These are phyloP conservation scores for Beta vulgaris DNA, from an alignment of 148 eudicot species.

Conservation along the genomic window DNA sequence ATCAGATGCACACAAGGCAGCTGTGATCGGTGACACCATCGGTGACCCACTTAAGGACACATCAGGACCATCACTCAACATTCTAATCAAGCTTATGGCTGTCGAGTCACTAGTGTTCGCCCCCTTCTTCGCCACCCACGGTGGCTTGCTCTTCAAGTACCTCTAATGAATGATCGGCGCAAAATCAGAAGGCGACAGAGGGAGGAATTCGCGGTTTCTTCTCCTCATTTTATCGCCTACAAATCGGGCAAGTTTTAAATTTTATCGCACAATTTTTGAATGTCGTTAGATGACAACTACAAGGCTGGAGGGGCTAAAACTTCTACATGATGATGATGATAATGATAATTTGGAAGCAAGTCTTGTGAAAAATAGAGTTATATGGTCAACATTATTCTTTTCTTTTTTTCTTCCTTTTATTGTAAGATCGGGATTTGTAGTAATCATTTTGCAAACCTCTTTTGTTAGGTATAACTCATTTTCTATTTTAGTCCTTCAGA, in stretches of 20 bases:
- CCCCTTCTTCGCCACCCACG: slow-evolving; percentile 92
- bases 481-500: slow-evolving; percentile 10
- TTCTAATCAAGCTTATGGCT: slow-evolving; percentile 94
- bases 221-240: slow-evolving; percentile 19
- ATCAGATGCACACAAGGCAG: slow-evolving; percentile 87
- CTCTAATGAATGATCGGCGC: slow-evolving; percentile 27
- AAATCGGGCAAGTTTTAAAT: slow-evolving; percentile 17
- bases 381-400: slow-evolving; percentile 29
- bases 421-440: slow-evolving; percentile 13
- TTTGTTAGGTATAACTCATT: slow-evolving; percentile 10
- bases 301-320: slow-evolving; percentile 21
- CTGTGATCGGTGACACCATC: slow-evolving; percentile 86
- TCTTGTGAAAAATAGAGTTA: slow-evolving; percentile 18
- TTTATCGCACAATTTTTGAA: slow-evolving; percentile 34
- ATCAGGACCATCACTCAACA: slow-evolving; percentile 90
- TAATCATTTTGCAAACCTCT: slow-evolving; percentile 15
- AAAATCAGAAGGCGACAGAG: slow-evolving; percentile 1
- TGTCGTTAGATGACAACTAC: slow-evolving; percentile 8
- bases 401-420: not conserved
- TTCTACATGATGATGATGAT: slow-evolving; percentile 11
- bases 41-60: slow-evolving; percentile 98
- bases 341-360: slow-evolving; percentile 28
- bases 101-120: slow-evolving; percentile 94
- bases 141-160: slow-evolving; percentile 85
- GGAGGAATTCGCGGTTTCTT: not conserved